Base-by-base conservation (phyloP, 495 filamentous ascomycete genomes). In the Neurospora sp. region DNA sequence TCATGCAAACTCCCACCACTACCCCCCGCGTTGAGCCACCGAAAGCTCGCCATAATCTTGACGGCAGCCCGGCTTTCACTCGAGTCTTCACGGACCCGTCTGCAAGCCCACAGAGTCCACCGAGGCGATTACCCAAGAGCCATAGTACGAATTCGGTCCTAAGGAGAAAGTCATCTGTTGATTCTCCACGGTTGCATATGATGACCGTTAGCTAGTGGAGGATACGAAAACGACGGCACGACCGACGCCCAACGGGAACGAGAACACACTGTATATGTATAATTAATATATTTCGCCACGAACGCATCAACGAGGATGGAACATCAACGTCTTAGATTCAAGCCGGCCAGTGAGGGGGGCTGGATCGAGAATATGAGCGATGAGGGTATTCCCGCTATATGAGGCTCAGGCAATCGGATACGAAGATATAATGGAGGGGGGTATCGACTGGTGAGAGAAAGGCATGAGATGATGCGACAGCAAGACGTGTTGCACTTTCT, bases 181-280 rank as follows among this genome's bases (percentile, higher is more conserved):
- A 86, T 40, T 78, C 83, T 75, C 87, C 84, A 70, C 84, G 88
- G 74, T 89, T 91, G 88, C 89, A 91, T 79, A 85, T 91, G 85
- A 90, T 91, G 89, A 90, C 88, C 43, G 89, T 90, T 45, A 87
- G 85, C 75, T 91, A 82, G 80, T 75, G 42, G 39, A 62, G 13
- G 5, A 45, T 5, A 28, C 34, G 15, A 70, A 38, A 70, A 45
- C 36, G 17, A 11, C 62, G 36, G 71, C 39, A 21, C 10, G 31
- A 45, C 42, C 31, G 34, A 72, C 59, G 28, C 42, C 69, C 10
- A 39, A 72, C 19, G 11, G 21, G 15, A 69, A 28, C 48, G 38
- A 74, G 21, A 59, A 54, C 40, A 17, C 17, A 71, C 66, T 77
- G 74, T 77, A 76, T 77, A 76, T 77, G 76, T 77, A 77, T 71